Conservation (phyloP, 1,139 yeast genomes). For the Blastobotrys petasosporus region DNA sequence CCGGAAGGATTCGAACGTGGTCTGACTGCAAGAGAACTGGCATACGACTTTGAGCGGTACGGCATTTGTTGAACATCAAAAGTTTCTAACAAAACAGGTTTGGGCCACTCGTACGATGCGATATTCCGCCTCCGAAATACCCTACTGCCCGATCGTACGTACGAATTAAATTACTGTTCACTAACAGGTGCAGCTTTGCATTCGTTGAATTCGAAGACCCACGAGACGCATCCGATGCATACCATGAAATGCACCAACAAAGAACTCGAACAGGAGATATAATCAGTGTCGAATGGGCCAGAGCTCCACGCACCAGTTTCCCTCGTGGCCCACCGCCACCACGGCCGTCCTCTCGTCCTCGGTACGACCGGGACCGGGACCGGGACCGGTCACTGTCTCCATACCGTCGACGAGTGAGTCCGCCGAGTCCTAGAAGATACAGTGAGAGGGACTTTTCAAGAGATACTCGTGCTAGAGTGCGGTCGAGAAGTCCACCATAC, state of each 20-base stretch:
- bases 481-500: too few relatives aligned
- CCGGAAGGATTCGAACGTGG: conserved; percentile 49
- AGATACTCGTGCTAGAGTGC: too few relatives aligned
- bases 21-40: conserved; percentile 59
- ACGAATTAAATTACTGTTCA: conserved; percentile 19
- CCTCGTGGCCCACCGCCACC: conserved; percentile 6
- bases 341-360: conserved; percentile 2
- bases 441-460: background rate
- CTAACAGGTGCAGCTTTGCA: conserved; percentile 45
- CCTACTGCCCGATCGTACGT: conserved; percentile 44
- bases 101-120: conserved; percentile 61
- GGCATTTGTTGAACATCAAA: conserved; percentile 22
- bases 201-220: conserved; percentile 60
- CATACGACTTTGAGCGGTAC: conserved; percentile 64
- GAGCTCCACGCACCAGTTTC: conserved; percentile 12
- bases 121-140: conserved; percentile 63
- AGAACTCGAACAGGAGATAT: conserved; percentile 28
- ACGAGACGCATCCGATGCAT: conserved; percentile 58
- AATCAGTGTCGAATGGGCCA: conserved; percentile 24
- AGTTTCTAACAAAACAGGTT: conserved; percentile 35
- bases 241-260: conserved; percentile 41
- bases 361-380: background rate
- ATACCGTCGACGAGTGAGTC: background rate
- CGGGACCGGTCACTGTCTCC: background rate
- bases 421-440: conserved; percentile 1